Evolutionary conservation across 2,329 filamentous ascomycete genomes (phyloP).

Genomic region (Alternaria rosae): DNA sequence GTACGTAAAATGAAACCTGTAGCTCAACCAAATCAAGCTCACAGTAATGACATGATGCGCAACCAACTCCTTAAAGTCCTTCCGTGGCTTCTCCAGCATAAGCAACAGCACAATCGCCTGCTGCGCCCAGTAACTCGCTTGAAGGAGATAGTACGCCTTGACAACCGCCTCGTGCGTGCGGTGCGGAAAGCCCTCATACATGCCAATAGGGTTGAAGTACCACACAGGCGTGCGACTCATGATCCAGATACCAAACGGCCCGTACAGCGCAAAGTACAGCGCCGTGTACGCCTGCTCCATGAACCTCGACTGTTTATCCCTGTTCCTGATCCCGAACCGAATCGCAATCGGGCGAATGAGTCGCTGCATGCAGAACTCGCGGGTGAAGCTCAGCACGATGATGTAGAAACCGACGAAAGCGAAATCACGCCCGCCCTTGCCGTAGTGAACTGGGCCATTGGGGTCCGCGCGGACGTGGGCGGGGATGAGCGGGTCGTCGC

Average conservation of each 20-base stretch:
- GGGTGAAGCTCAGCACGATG: conserved; percentile 87
- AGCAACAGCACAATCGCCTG: conserved; percentile 88
- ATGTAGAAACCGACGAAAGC: conserved; percentile 90
- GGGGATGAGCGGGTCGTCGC: conserved; percentile 44
- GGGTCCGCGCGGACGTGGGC: conserved; percentile 47
- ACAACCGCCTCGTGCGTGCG: conserved; percentile 78
- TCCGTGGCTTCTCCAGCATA: conserved; percentile 89
- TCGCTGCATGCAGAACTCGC: conserved; percentile 95
- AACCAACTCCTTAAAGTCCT: conserved; percentile 94
- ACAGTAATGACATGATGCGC: conserved; percentile 91
- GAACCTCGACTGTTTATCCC: conserved; percentile 85
- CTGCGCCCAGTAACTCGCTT: conserved; percentile 95
- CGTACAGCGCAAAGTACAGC: conserved; percentile 84
- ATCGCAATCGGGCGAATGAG: conserved; percentile 79
- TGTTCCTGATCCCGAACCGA: conserved; percentile 71
- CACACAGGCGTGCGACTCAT: conserved; percentile 91
- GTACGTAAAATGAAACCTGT: conserved; percentile 96
- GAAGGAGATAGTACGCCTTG: conserved; percentile 96
- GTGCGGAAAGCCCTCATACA: conserved; percentile 91
- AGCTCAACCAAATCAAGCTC: conserved; percentile 82
- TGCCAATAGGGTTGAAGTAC: conserved; percentile 91
- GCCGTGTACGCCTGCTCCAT: conserved; percentile 97
- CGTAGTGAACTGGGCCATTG: conserved; percentile 69
- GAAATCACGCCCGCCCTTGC: conserved; percentile 86
- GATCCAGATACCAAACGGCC: conserved; percentile 85